Evolutionary conservation across 208 protist species (phyloP).

Genomic region (Trypanosomatidae sp.): DNA sequence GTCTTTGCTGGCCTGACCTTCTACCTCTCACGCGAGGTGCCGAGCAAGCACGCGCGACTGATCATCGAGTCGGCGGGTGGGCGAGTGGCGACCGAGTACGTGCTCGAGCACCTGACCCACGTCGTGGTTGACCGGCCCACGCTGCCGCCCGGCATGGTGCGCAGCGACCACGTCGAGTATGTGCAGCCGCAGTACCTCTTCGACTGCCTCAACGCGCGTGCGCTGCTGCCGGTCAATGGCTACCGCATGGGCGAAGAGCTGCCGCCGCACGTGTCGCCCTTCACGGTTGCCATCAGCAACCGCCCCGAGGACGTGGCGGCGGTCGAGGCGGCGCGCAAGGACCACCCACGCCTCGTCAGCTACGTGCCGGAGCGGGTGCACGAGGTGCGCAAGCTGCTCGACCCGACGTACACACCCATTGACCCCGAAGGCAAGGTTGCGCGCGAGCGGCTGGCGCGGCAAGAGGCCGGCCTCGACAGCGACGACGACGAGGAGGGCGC

Average conservation of each 20-base stretch:
- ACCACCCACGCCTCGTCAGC: constrained; percentile 60
- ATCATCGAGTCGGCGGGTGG: constrained; percentile 84
- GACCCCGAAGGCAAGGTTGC: constrained; percentile 72
- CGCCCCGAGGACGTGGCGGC: constrained; percentile 57
- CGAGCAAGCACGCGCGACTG: constrained; percentile 79
- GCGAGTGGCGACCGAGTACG: constrained; percentile 58
- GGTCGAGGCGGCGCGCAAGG: constrained; percentile 62
- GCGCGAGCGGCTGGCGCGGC: constrained; percentile 4
- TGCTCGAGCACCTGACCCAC: constrained; percentile 65
- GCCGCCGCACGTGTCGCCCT: constrained; percentile 87
- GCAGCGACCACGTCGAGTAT: constrained; percentile 71
- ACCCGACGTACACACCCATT: constrained; percentile 53
- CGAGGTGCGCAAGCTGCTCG: constrained; percentile 64
- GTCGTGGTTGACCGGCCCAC: constrained; percentile 76
- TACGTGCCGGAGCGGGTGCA: constrained; percentile 84
- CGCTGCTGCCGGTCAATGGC: constrained; percentile 64
- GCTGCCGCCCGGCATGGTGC: constrained; percentile 36
- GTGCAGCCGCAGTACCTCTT: constrained; percentile 96
- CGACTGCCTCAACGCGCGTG: constrained; percentile 91
- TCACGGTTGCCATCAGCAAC: constrained; percentile 83
- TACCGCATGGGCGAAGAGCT: constrained; percentile 85
- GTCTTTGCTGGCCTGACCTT: constrained; percentile 74
- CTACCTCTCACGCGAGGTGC: constrained; percentile 86
- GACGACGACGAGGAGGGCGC: constrained; percentile 36
- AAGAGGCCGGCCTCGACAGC: neutral